Conservation (phyloP, 306 rosid genomes). For the Vachellia pachyceras region DNA sequence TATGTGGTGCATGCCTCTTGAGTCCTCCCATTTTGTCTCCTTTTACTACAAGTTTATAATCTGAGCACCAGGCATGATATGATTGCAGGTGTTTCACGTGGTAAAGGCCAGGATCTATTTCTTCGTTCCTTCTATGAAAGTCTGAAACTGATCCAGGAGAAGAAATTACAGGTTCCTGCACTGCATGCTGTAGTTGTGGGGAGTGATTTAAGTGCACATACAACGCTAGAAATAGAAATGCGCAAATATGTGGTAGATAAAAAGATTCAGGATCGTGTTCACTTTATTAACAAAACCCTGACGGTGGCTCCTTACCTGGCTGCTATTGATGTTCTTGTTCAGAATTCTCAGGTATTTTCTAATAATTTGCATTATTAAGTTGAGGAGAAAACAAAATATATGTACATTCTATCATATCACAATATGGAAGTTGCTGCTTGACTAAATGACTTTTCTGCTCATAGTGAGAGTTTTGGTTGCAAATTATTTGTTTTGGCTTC, state of each 20-base stretch:
- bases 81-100: slow-evolving; percentile 89
- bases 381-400: slow-evolving; percentile 11
- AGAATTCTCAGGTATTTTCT: slow-evolving; percentile 87
- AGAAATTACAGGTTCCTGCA: slow-evolving; percentile 79
- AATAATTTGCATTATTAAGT: slow-evolving; percentile 19
- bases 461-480: not conserved
- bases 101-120: slow-evolving; percentile 96
- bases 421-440: slow-evolving; percentile 14
- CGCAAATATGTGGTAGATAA: slow-evolving; percentile 74
- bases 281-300: slow-evolving; percentile 91
- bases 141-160: slow-evolving; percentile 66
- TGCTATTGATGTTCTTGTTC: slow-evolving; percentile 94
- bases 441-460: slow-evolving; percentile 11
- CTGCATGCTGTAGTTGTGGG: slow-evolving; percentile 93
- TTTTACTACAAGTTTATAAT: slow-evolving; percentile 24
- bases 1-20: slow-evolving; percentile 22
- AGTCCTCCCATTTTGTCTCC: slow-evolving; percentile 24
- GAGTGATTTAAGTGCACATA: slow-evolving; percentile 89
- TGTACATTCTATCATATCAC: slow-evolving; percentile 18
- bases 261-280: slow-evolving; percentile 79
- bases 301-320: slow-evolving; percentile 93
- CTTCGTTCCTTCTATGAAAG: slow-evolving; percentile 80
- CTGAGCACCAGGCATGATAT: slow-evolving; percentile 33
- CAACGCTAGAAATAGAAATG: slow-evolving; percentile 73
- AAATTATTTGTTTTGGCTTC: slow-evolving; percentile 25